A percentile compares a stretch with the other conserved stretches of the same genome.
phyloP scores from a whole-genome alignment of 2,329 filamentous ascomycete species.

The Pseudogymnoascus sp. region DNA sequence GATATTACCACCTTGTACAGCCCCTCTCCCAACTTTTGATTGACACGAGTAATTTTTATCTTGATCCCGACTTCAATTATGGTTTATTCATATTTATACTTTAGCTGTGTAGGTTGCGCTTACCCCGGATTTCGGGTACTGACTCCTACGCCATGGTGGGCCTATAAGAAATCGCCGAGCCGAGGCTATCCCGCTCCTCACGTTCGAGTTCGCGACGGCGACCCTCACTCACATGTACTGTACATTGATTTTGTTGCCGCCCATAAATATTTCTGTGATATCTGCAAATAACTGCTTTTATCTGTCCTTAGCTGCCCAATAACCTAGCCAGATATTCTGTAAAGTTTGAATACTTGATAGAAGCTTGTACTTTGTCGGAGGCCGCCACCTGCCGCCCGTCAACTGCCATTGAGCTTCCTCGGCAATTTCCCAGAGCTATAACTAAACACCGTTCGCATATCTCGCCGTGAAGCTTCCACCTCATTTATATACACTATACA shows the following conservation, averaged over 20 bases:
- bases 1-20: background rate
- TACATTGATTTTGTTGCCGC: background rate
- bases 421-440: background rate
- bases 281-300: background rate
- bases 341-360: background rate
- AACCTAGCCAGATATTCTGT: background rate
- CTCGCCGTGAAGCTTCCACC: background rate
- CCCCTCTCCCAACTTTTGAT: background rate
- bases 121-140: background rate
- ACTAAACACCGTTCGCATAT: background rate
- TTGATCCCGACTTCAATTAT: background rate
- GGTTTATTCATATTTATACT: background rate
- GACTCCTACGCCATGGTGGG: background rate
- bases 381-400: background rate
- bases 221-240: slow-evolving; percentile 1
- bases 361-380: background rate
- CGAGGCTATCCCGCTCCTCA: slow-evolving; percentile 1
- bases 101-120: background rate
- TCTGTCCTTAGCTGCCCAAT: background rate
- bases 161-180: slow-evolving; percentile 8
- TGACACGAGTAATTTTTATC: background rate
- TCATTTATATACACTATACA: background rate
- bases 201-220: background rate
- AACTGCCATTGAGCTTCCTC: slow-evolving; percentile 4
- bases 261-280: background rate